Conservation (phyloP, 1,284 basidiomycete genomes). For the Malassezia obtusa region DNA sequence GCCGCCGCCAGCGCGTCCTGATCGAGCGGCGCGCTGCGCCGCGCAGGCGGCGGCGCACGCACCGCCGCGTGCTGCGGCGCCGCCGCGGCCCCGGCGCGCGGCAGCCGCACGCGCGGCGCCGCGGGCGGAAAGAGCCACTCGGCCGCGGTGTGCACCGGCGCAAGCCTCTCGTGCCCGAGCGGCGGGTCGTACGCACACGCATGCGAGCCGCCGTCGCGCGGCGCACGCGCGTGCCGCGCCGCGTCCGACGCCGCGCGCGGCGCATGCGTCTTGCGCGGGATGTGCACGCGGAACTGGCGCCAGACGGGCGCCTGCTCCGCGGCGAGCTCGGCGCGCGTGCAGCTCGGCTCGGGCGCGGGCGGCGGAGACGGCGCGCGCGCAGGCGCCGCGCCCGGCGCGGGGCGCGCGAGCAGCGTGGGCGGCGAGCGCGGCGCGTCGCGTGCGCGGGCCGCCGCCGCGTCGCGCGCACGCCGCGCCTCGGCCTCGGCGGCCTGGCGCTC, state of each 20-base stretch:
- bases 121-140: background rate
- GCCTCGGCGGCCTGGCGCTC: constrained; percentile 2
- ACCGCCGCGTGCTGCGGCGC: background rate
- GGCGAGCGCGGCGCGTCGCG: background rate
- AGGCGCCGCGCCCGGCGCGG: background rate
- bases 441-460: background rate
- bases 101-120: constrained; percentile 2
- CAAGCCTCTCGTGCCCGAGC: background rate
- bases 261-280: background rate
- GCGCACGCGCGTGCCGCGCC: background rate
- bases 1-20: background rate
- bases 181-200: constrained; percentile 1
- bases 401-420: too few species aligned
- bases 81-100: background rate
- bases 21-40: constrained; percentile 1
- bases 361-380: background rate
- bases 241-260: background rate
- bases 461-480: background rate
- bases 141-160: background rate
- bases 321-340: background rate
- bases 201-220: background rate
- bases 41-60: background rate
- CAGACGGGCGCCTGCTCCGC: constrained; percentile 13
- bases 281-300: constrained; percentile 13
- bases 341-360: background rate